Conservation (phyloP, 495 filamentous ascomycete genomes). For the Parmelia sp. region DNA sequence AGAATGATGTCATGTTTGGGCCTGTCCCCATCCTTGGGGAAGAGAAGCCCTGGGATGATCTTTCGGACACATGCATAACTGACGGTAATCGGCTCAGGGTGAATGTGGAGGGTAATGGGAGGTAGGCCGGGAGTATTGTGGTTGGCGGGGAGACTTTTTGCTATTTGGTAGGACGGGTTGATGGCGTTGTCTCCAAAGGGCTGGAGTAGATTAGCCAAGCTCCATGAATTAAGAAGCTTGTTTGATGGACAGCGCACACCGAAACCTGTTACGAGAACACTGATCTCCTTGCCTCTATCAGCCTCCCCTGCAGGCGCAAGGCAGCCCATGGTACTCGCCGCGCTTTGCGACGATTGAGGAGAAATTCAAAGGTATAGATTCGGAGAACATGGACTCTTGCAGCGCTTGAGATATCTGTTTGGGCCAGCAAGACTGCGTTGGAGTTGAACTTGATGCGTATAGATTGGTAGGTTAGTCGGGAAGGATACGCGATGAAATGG, state of each 20-base stretch:
- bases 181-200: constrained; percentile 61
- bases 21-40: constrained; percentile 8
- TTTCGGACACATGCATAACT: constrained; percentile 58
- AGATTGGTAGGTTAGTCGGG: background rate
- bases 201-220: constrained; percentile 35
- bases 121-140: constrained; percentile 35
- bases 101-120: constrained; percentile 56
- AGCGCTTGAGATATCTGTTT: background rate
- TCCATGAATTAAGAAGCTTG: constrained; percentile 9
- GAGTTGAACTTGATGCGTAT: background rate
- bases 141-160: constrained; percentile 39
- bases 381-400: background rate
- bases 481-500: background rate
- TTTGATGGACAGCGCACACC: constrained; percentile 46
- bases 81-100: constrained; percentile 62
- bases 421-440: background rate
- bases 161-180: constrained; percentile 70
- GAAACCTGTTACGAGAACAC: constrained; percentile 67
- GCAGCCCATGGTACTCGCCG: constrained; percentile 21
- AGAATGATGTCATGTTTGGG: constrained; percentile 57
- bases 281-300: constrained; percentile 45
- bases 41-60: constrained; percentile 53
- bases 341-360: background rate
- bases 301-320: constrained; percentile 2
- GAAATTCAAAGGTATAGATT: background rate